Percentiles rank a stretch among this genome's conserved stretches.
These are phyloP conservation scores for Corymbia maculata DNA, from an alignment of 345 rosid species.

Conservation along the genomic window DNA sequence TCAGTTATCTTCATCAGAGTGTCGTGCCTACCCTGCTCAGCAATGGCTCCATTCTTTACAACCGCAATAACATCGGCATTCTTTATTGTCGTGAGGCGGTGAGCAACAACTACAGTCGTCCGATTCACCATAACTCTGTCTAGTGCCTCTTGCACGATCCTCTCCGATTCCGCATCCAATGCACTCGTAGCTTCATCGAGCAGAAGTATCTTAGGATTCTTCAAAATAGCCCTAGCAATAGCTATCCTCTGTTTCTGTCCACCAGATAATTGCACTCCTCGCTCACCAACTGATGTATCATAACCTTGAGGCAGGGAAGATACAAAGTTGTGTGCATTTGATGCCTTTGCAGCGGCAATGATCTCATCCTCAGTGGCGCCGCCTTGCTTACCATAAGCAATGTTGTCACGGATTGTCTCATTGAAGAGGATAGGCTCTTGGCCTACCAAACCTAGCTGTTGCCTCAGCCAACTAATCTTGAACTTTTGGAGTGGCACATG, in stretches of 20 bases:
- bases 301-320: conserved; percentile 55
- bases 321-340: conserved; percentile 62
- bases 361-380: conserved; percentile 42
- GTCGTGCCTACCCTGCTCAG: conserved; percentile 57
- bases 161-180: conserved; percentile 58
- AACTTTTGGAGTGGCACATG: conserved; percentile 21
- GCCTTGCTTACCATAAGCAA: conserved; percentile 51
- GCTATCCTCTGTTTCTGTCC: conserved; percentile 67
- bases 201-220: conserved; percentile 55
- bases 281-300: conserved; percentile 53
- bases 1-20: conserved; percentile 28
- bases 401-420: conserved; percentile 49
- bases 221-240: conserved; percentile 51
- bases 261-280: conserved; percentile 67
- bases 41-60: conserved; percentile 52
- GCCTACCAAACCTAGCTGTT: conserved; percentile 61
- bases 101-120: conserved; percentile 65
- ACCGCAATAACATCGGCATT: conserved; percentile 60
- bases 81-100: conserved; percentile 43
- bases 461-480: conserved; percentile 57
- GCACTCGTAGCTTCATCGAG: conserved; percentile 80
- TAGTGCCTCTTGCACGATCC: conserved; percentile 53
- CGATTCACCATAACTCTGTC: conserved; percentile 57
- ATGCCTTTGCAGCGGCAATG: conserved; percentile 38
- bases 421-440: conserved; percentile 77